Conservation (phyloP, 2,329 filamentous ascomycete species). For the Grosmannia huntii region DNA sequence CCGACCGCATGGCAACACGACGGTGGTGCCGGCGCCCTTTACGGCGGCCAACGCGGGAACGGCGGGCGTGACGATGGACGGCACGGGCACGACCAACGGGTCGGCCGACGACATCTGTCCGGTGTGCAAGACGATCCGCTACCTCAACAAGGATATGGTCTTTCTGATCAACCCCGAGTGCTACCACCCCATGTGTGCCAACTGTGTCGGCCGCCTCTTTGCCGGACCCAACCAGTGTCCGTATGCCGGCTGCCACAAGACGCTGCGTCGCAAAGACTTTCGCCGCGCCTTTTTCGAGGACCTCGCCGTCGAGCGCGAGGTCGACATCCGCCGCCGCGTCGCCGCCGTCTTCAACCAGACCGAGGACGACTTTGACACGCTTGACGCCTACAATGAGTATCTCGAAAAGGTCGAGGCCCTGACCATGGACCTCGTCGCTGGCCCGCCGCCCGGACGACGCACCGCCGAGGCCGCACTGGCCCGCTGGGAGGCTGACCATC, state of each 20-base stretch:
- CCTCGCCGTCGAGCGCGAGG: slow-evolving; percentile 77
- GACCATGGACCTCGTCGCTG: slow-evolving; percentile 77
- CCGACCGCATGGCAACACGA: neutral
- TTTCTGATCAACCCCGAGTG: slow-evolving; percentile 97
- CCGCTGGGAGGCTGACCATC: slow-evolving; percentile 63
- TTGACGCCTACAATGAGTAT: slow-evolving; percentile 84
- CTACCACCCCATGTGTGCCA: slow-evolving; percentile 98
- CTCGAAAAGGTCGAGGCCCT: slow-evolving; percentile 84
- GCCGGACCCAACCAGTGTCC: slow-evolving; percentile 87
- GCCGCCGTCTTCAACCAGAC: slow-evolving; percentile 72
- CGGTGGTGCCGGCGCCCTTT: neutral
- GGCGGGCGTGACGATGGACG: neutral
- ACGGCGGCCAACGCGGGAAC: neutral
- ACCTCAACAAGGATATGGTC: slow-evolving; percentile 85
- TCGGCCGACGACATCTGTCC: slow-evolving; percentile 62
- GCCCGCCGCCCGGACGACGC: slow-evolving; percentile 36
- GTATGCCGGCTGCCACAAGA: slow-evolving; percentile 76
- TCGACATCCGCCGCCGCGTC: slow-evolving; percentile 77
- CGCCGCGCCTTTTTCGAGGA: slow-evolving; percentile 83
- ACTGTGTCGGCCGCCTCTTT: slow-evolving; percentile 91
- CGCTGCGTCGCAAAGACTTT: slow-evolving; percentile 74
- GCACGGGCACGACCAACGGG: slow-evolving; percentile 7
- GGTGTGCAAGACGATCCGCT: slow-evolving; percentile 92
- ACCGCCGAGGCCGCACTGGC: slow-evolving; percentile 36
- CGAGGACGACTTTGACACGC: slow-evolving; percentile 80